A percentile compares a stretch with the other conserved stretches of the same genome.
phyloP scores from a whole-genome alignment of 257 asterid species.

The Solanum etuberosum region DNA sequence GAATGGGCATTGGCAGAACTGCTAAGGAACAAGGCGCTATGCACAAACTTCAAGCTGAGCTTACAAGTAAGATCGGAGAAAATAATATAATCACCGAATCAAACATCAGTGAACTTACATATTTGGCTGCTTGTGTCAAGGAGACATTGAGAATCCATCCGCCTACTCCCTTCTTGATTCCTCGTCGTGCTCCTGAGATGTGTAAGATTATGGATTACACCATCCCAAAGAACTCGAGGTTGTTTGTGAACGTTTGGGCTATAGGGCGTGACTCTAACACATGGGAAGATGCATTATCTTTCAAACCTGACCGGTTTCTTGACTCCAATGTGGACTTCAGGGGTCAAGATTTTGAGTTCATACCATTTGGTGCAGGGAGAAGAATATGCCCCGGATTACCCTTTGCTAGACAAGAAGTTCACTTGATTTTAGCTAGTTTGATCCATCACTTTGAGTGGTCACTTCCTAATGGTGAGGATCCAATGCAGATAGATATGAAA shows the following conservation, averaged over 20 bases:
- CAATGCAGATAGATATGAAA: slow-evolving; percentile 4
- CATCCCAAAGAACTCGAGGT: slow-evolving; percentile 18
- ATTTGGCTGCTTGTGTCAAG: slow-evolving; percentile 28
- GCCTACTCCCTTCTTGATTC: slow-evolving; percentile 30
- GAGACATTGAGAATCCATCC: slow-evolving; percentile 44
- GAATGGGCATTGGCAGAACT: slow-evolving; percentile 30
- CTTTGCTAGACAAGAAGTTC: slow-evolving; percentile 22
- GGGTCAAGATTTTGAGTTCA: slow-evolving; percentile 29
- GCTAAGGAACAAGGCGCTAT: slow-evolving; percentile 5
- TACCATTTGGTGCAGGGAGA: slow-evolving; percentile 41
- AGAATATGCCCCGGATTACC: slow-evolving; percentile 40
- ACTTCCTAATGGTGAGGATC: slow-evolving; percentile 1
- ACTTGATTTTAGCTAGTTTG: slow-evolving; percentile 16
- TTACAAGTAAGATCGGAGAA: background rate
- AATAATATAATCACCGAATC: slow-evolving; percentile 1
- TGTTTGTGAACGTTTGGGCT: slow-evolving; percentile 23
- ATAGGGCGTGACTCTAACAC: slow-evolving; percentile 22
- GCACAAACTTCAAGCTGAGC: slow-evolving; percentile 9
- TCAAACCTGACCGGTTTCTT: slow-evolving; percentile 26
- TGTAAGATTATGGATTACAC: slow-evolving; percentile 25
- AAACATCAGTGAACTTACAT: slow-evolving; percentile 2
- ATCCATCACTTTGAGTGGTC: slow-evolving; percentile 23
- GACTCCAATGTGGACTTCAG: slow-evolving; percentile 15
- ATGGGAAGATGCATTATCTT: slow-evolving; percentile 29
- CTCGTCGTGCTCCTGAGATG: slow-evolving; percentile 16